Conservation (phyloP, 164 flowering plant genomes). For the Umbellularia californica region DNA sequence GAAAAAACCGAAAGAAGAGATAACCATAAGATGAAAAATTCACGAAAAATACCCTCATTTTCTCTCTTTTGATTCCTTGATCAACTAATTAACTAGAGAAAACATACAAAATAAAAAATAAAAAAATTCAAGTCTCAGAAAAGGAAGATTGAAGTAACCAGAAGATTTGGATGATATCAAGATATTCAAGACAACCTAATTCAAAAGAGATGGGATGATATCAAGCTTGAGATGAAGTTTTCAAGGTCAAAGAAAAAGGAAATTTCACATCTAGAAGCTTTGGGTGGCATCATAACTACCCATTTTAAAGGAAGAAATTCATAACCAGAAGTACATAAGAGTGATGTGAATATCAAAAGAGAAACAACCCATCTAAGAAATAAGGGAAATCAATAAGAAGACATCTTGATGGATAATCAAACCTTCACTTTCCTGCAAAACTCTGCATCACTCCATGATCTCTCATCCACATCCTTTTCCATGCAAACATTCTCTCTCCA, state of each 20-base stretch:
- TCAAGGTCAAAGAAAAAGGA: background rate
- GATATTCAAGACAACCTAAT: no score
- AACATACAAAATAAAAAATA: no score
- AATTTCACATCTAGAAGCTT: background rate
- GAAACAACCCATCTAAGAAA: background rate
- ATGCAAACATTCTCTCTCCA: conserved; percentile 54
- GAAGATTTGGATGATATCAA: background rate
- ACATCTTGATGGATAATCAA: background rate
- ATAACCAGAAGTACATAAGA: background rate
- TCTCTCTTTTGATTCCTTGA: background rate
- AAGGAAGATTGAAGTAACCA: background rate
- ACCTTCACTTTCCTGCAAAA: conserved; percentile 66
- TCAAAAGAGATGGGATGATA: no score
- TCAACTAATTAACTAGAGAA: background rate
- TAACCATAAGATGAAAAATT: background rate
- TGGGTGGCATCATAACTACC: background rate
- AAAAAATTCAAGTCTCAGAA: background rate
- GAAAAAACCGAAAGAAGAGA: background rate
- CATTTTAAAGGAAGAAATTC: background rate
- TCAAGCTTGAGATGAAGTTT: background rate
- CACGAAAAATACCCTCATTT: background rate
- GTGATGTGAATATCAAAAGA: background rate
- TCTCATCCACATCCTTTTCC: conserved; percentile 52
- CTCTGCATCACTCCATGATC: conserved; percentile 55
- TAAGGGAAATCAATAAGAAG: no score